A percentile compares a stretch with the other conserved stretches of the same genome.
phyloP scores from a whole-genome alignment of 176 grass and related monocot genomes.

The sorghum (Sorghum bicolor) region Sorghum_bicolor_NCBIv3 NC_012872.2:61789001-61789500 shows the following conservation, averaged over 20 bases:
- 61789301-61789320: background rate
- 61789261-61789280: slow-evolving; percentile 65
- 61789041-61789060: slow-evolving; percentile 50
- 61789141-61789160: background rate
- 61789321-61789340: background rate
- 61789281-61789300: slow-evolving; percentile 28
- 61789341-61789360: background rate
- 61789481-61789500: background rate
- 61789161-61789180: background rate
- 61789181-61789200: slow-evolving; percentile 46
- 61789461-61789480: background rate
- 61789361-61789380: background rate
- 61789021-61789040: slow-evolving; percentile 68
- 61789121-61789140: background rate
- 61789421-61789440: background rate
- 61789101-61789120: background rate
- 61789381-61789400: background rate
- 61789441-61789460: background rate
- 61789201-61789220: slow-evolving; percentile 48
- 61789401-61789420: background rate
- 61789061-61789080: background rate
- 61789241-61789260: slow-evolving; percentile 64
- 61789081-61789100: background rate
- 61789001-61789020: background rate
- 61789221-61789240: slow-evolving; percentile 41